These are phyloP conservation scores for Mayamaea pseudoterrestris DNA, from an alignment of 108 stramenopile genomes.

Conservation along the genomic window DNA sequence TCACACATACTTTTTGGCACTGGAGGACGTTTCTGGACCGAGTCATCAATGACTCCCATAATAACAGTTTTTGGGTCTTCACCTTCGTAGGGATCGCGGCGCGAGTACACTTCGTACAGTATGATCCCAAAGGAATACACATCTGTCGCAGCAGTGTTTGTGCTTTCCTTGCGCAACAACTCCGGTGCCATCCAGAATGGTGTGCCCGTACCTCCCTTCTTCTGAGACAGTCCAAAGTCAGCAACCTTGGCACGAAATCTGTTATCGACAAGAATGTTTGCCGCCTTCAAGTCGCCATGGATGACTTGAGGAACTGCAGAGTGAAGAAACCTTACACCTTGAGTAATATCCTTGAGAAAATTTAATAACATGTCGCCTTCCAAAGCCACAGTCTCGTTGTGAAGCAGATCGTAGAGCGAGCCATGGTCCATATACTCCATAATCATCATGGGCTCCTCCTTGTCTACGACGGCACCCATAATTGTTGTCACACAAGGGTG, in stretches of 20 bases:
- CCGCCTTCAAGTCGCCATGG: constrained; percentile 37
- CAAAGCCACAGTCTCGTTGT: constrained; percentile 39
- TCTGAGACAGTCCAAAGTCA: constrained; percentile 43
- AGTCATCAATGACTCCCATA: constrained; percentile 8
- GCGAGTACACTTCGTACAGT: constrained; percentile 36
- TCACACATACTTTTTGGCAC: constrained; percentile 6
- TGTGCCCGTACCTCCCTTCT: constrained; percentile 45
- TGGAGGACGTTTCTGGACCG: constrained; percentile 14
- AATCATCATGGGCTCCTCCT: constrained; percentile 20
- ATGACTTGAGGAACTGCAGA: constrained; percentile 29
- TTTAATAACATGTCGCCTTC: constrained; percentile 32
- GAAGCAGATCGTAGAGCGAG: constrained; percentile 40
- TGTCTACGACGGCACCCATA: constrained; percentile 27
- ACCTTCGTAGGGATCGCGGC: constrained; percentile 32
- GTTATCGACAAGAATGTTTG: constrained; percentile 41
- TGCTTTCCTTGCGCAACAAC: constrained; percentile 19
- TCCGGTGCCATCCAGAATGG: constrained; percentile 96
- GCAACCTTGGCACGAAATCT: constrained; percentile 41
- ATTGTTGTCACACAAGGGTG: constrained; percentile 43
- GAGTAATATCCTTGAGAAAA: constrained; percentile 33
- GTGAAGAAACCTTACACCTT: constrained; percentile 44
- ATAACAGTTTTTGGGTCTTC: constrained; percentile 19
- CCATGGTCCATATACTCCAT: constrained; percentile 53
- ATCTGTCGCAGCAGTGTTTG: constrained; percentile 30
- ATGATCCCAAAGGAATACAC: constrained; percentile 34